Base-by-base conservation (phyloP, 2,329 filamentous ascomycete genomes). In the Penicillium sumatraense region DNA sequence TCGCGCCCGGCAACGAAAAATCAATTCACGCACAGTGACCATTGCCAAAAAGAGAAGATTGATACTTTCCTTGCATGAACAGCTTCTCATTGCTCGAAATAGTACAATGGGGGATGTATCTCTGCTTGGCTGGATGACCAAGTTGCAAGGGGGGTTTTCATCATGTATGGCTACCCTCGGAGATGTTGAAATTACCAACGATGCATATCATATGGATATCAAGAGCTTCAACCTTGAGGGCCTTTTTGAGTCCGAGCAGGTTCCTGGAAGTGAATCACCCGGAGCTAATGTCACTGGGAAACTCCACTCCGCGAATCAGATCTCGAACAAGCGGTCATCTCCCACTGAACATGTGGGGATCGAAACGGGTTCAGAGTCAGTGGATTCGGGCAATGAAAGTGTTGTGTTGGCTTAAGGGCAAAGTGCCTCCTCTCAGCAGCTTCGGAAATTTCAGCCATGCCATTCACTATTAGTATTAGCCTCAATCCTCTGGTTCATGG, bases 121-220 rank as follows among this genome's bases (percentile, higher is more conserved):
- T 0, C 74, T 96, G 26, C 75, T 78, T 18, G 78, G 76, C 41
- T 92, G 90, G 81, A 72, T 95, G 41, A 78, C 75, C 51, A 82
- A 82, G 57, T 72, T 95, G 11, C 90, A 93, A 68, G 82, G 82
- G 46, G 90, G 96, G 51, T 96, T 96, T 66, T 81, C 89, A 7
- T 63, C 80, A 4, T 79, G 84, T 7, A 93, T 96, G 90, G 81
- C 84, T 20, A 81, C 80, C 1, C 83, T 92, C 24, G 85, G 90
- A 44, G 65, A 62, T 4, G 72, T 65, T 24, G 55, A 49, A 6
- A 23, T 42, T 9, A 48, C 45, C 9, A 45, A 27, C 26, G 60
- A 58, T n/a, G 67, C 72, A 38, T 55, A 44, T 14, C 54, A 45
- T 33, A 52, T 49, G 9, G 49, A 49, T 4, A 54, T 51, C 1